Evolutionary conservation across 2,329 filamentous ascomycete genomes (phyloP).

Genomic region (Hymenoscyphus repandus): DNA sequence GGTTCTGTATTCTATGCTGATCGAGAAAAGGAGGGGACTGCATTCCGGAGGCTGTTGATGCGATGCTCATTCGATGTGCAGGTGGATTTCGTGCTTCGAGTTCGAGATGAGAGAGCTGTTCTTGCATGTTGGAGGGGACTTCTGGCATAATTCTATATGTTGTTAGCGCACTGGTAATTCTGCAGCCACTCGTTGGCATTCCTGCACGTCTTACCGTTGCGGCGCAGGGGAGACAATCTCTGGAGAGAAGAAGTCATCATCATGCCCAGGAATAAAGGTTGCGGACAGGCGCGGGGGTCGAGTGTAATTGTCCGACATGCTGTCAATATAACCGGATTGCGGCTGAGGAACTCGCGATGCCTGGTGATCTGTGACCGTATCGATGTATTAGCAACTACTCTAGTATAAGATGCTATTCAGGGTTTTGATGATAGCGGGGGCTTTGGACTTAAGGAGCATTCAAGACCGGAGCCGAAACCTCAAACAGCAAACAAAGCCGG

Average conservation of each 20-base stretch:
- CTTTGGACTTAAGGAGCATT: background rate
- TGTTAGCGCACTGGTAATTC: slow-evolving; percentile 4
- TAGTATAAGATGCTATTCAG: background rate
- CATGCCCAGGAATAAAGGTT: slow-evolving; percentile 63
- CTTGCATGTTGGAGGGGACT: slow-evolving; percentile 94
- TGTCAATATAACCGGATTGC: slow-evolving; percentile 2
- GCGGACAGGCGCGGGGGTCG: slow-evolving; percentile 41
- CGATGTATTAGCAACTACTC: slow-evolving; percentile 8
- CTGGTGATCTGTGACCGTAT: slow-evolving; percentile 6
- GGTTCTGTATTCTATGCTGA: slow-evolving; percentile 10
- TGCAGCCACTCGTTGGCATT: background rate
- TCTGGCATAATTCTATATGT: slow-evolving; percentile 82
- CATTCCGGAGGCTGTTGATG: slow-evolving; percentile 2
- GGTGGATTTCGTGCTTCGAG: slow-evolving; percentile 58
- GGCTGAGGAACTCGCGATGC: slow-evolving; percentile 1
- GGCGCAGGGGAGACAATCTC: slow-evolving; percentile 66
- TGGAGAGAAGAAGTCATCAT: slow-evolving; percentile 64
- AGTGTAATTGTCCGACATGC: slow-evolving; percentile 16
- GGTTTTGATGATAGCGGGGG: background rate
- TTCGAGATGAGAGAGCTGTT: slow-evolving; percentile 88
- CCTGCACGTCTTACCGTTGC: slow-evolving; percentile 48
- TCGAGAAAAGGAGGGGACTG: slow-evolving; percentile 6
- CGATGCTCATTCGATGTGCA: slow-evolving; percentile 23
- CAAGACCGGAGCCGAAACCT: background rate
- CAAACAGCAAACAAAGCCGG: background rate